phyloP scores from a whole-genome alignment of 306 rosid species.

The Sicyos edulis region DNA sequence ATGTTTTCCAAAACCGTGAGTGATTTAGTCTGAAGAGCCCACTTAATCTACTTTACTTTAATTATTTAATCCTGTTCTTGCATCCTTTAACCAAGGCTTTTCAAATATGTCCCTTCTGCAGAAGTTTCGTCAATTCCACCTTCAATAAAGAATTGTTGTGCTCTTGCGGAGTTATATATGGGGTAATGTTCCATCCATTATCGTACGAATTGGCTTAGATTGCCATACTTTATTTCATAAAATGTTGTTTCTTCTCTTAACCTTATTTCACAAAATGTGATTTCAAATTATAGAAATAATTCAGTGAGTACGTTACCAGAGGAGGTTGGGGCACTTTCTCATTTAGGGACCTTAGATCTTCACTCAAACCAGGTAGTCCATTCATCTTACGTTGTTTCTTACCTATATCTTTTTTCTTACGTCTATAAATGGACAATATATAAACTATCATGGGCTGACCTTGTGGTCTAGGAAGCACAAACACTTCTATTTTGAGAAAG shows the following conservation, averaged over 20 bases:
- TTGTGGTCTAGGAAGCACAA: too few species aligned
- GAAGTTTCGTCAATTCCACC: conserved; percentile 76
- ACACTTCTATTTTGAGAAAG: too few species aligned
- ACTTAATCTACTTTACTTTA: background rate
- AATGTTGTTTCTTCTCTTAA: conserved; percentile 23
- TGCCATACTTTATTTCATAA: conserved; percentile 20
- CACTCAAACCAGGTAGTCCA: conserved; percentile 76
- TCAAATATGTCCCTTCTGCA: conserved; percentile 30
- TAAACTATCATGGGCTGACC: too few species aligned
- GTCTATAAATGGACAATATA: background rate
- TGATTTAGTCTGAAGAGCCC: conserved; percentile 21
- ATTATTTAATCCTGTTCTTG: conserved; percentile 19
- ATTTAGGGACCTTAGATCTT: conserved; percentile 80
- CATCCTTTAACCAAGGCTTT: conserved; percentile 18
- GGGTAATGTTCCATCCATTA: conserved; percentile 52
- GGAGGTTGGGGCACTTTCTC: conserved; percentile 69
- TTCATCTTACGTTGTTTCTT: conserved; percentile 9
- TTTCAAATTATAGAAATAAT: conserved; percentile 55
- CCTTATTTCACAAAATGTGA: background rate
- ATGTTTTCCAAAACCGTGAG: conserved; percentile 86
- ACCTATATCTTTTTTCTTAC: background rate
- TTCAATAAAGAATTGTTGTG: conserved; percentile 57
- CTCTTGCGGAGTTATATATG: conserved; percentile 75
- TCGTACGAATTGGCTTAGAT: conserved; percentile 28
- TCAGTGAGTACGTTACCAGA: conserved; percentile 54